phyloP scores from a whole-genome alignment of 495 filamentous ascomycete species.

The Cercophora scortea region DNA sequence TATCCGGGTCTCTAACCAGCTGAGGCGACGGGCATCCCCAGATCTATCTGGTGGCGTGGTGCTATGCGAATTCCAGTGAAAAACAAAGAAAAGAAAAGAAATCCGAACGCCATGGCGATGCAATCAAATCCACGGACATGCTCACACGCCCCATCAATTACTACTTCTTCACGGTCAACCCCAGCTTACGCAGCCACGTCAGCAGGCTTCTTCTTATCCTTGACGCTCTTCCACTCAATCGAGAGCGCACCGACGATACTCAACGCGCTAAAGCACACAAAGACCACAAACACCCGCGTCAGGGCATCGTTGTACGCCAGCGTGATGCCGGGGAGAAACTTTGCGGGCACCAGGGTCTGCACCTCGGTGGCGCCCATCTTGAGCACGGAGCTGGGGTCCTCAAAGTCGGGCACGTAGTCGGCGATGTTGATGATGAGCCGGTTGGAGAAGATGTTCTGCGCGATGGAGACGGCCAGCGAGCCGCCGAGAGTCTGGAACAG shows the following conservation, averaged over 20 bases:
- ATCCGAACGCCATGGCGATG: too few species aligned
- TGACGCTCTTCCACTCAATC: constrained; percentile 76
- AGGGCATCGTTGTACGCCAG: constrained; percentile 65
- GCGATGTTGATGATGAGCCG: constrained; percentile 52
- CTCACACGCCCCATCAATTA: too few species aligned
- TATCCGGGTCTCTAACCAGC: too few species aligned
- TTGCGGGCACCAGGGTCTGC: constrained; percentile 35
- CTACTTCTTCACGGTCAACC: too few species aligned
- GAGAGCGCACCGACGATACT: constrained; percentile 52
- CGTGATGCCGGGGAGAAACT: constrained; percentile 47
- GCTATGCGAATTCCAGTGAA: too few species aligned
- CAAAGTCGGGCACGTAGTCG: constrained; percentile 36
- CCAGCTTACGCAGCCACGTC: too few species aligned
- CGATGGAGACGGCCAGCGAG: constrained; percentile 66
- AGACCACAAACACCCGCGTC: constrained; percentile 60
- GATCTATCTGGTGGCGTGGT: too few species aligned
- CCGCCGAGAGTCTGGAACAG: constrained; percentile 69
- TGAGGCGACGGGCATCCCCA: too few species aligned
- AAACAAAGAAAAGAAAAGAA: too few species aligned
- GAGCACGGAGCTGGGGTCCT: constrained; percentile 44
- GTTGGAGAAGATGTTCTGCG: constrained; percentile 72
- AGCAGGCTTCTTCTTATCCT: constrained; percentile 57
- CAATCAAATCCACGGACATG: too few species aligned
- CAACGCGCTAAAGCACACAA: constrained; percentile 53
- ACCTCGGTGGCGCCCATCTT: constrained; percentile 62